Evolutionary conservation across 768 basidiomycete species (phyloP).

Genomic region (Mycena pura): DNA sequence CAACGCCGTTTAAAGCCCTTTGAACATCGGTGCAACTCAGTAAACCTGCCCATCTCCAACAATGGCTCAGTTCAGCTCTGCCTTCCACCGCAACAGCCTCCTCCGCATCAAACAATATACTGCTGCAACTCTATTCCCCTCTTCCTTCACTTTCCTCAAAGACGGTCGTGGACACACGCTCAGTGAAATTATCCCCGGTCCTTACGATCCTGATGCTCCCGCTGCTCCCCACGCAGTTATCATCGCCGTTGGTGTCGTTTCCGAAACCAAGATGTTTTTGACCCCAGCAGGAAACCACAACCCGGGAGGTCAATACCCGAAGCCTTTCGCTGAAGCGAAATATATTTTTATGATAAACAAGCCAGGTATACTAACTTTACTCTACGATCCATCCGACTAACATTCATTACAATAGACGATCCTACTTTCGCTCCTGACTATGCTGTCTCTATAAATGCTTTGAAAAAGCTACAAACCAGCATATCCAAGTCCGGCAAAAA

Average conservation of each 20-base stretch:
- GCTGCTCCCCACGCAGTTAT: no score
- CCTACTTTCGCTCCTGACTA: neutral
- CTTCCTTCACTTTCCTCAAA: no score
- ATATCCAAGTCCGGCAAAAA: neutral
- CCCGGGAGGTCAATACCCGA: neutral
- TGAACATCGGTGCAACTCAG: no score
- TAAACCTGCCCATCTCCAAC: no score
- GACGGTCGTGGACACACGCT: no score
- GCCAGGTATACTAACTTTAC: neutral
- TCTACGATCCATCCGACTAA: neutral
- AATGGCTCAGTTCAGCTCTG: no score
- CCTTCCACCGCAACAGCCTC: no score
- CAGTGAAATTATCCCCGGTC: no score
- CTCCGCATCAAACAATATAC: no score
- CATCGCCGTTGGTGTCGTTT: neutral
- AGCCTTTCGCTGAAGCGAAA: neutral
- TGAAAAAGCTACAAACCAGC: neutral
- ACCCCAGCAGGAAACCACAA: neutral
- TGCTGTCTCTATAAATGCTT: neutral
- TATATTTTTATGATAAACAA: neutral
- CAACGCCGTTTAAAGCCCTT: no score
- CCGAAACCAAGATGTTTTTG: neutral
- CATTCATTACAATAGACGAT: neutral
- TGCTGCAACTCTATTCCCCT: no score
- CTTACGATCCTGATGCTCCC: no score